Base-by-base conservation (phyloP, 1,139 yeast species). In the Debaryomycetaceae sp. region DNA sequence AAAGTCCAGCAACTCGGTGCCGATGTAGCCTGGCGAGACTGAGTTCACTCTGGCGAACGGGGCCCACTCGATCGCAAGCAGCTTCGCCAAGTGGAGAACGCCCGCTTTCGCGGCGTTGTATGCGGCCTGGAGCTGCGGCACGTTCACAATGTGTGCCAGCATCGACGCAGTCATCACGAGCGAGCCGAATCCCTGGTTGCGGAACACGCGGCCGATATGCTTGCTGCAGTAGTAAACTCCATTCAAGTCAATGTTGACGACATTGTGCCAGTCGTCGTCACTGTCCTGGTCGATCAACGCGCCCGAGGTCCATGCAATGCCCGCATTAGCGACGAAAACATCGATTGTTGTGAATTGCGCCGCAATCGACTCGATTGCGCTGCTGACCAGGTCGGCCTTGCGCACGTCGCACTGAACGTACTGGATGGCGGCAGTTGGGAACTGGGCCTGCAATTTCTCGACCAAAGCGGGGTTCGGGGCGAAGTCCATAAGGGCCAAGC, bases 121-220 rank as follows among this genome's bases (percentile, higher is more conserved):
- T 15, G 69, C 68, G 32, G 72, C 62, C 51, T 74, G 80, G 30
- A 71, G 71, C 49, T 74, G 76, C 27, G 81, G 81, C 45, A 71
- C 72, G 51, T 74, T 74, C 41, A 71, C 80, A 43, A 74, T 72
- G 45, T 70, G 69, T 25, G 73, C 80, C 23, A 79, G 72, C 77
- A 73, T 73, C 30, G 77, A 69, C 7, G 77, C 77, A 28, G 76
- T 70, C 60, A 71, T 70, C 36, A 73, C 60, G 37, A 72, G 51
- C n/a, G 75, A 62, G 22, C 81, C 70, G 25, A 44, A 47, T 20
- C 65, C 64, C 41, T 59, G 62, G 29, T 48, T 38, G 38, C 51
- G 51, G 51, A 62, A 62, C 27, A 60, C 48, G 34, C 45, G 51
- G 21, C 68, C 68, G 26, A 61, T 51, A 34, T 55, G 47, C 45